A percentile compares a stretch with the other conserved stretches of the same genome.
Conservation (phyloP, 805 yeast species). For the Lachancea cidri region DNA sequence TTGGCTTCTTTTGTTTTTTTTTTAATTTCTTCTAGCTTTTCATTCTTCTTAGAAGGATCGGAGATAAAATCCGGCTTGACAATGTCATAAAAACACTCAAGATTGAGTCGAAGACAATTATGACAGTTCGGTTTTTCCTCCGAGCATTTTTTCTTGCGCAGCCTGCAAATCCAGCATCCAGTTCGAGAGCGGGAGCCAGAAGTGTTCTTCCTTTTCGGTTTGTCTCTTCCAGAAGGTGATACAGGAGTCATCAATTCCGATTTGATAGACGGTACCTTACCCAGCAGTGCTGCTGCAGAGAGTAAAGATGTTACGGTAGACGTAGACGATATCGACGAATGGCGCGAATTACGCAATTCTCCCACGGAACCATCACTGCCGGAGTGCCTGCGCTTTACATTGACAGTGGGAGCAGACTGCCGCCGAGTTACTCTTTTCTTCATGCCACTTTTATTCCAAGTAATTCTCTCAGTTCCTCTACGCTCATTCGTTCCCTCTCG, state of each 20-base stretch:
- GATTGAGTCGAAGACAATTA: conserved; percentile 51
- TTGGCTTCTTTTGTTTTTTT: conserved; percentile 39
- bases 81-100: conserved; percentile 50
- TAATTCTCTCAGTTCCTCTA: conserved; percentile 16
- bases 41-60: conserved; percentile 37
- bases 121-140: conserved; percentile 57
- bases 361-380: conserved; percentile 1
- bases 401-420: conserved; percentile 15
- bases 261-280: conserved; percentile 5
- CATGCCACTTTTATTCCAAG: conserved; percentile 33
- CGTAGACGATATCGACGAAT: conserved; percentile 7
- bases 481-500: conserved; percentile 5
- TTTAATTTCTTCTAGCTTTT: conserved; percentile 48
- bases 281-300: conserved; percentile 9
- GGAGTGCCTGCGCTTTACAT: conserved; percentile 6
- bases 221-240: conserved; percentile 7
- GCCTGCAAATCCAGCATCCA: conserved; percentile 79
- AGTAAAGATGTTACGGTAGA: conserved; percentile 9
- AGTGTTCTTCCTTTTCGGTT: conserved; percentile 14
- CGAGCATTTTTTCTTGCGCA: conserved; percentile 68
- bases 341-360: conserved; percentile 2
- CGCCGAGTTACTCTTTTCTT: conserved; percentile 23
- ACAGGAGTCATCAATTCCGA: conserved; percentile 3
- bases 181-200: conserved; percentile 41
- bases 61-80: conserved; percentile 53